Percentiles rank a stretch among this genome's conserved stretches.
Evolutionary conservation across 2,329 filamentous ascomycete species (phyloP).

Genomic region (Coniochaeta sp.): DNA sequence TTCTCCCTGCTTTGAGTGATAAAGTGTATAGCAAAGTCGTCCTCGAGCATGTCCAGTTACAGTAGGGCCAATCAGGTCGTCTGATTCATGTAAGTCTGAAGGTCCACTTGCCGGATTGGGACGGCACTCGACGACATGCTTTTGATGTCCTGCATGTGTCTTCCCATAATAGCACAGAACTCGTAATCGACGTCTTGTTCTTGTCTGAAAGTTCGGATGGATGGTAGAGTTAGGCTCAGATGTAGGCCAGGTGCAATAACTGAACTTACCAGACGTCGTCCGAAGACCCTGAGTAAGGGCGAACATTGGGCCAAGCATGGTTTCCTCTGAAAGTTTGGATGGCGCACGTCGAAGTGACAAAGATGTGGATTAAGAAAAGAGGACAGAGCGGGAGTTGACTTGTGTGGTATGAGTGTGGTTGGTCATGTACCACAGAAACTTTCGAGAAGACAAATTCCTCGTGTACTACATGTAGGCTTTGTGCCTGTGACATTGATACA

Average conservation of each 20-base stretch:
- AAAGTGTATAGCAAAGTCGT: too few relatives aligned
- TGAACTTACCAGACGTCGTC: background rate
- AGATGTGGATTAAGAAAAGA: background rate
- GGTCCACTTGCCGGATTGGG: background rate
- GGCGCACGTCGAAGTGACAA: background rate
- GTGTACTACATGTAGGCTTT: too few relatives aligned
- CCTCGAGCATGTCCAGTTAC: too few relatives aligned
- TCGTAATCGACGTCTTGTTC: background rate
- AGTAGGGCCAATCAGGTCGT: background rate
- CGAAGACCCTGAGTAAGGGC: background rate
- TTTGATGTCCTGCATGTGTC: background rate
- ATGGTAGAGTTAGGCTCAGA: background rate
- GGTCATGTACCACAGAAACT: too few relatives aligned
- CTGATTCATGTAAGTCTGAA: too few relatives aligned
- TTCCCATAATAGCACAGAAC: background rate
- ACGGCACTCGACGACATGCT: background rate
- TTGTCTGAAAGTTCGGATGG: background rate
- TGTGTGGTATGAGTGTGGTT: too few relatives aligned
- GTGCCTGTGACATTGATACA: too few relatives aligned
- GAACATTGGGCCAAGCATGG: background rate
- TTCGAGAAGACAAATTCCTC: too few relatives aligned
- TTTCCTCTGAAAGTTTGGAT: background rate
- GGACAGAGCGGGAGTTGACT: too few relatives aligned
- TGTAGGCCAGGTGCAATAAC: background rate
- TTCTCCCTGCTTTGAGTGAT: too few relatives aligned